phyloP scores from a whole-genome alignment of 1,284 basidiomycete species.

The Moesziomyces aphidis region DNA sequence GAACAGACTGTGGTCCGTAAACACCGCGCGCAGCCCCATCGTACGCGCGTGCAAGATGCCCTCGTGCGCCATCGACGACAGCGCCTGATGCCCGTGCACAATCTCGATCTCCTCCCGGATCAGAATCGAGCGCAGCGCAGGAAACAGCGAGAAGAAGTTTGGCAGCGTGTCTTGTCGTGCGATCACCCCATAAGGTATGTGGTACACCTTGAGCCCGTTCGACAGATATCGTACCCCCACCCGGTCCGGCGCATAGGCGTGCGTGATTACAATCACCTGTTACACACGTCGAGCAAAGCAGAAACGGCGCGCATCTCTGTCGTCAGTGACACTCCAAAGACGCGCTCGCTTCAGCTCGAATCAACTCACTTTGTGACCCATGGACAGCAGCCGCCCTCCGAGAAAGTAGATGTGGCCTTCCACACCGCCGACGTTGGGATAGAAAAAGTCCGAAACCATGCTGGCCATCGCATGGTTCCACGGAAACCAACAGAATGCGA shows the following conservation, averaged over 20 bases:
- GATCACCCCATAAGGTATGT: slow-evolving; percentile 88
- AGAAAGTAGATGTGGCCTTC: slow-evolving; percentile 89
- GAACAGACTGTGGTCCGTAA: slow-evolving; percentile 97
- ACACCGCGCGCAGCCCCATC: slow-evolving; percentile 79
- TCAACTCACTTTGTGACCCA: slow-evolving; percentile 82
- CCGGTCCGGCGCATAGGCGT: slow-evolving; percentile 85
- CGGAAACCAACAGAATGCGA: not conserved
- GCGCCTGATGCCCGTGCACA: slow-evolving; percentile 90
- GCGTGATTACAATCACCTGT: slow-evolving; percentile 93
- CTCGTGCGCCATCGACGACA: slow-evolving; percentile 91
- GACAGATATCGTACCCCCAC: slow-evolving; percentile 91
- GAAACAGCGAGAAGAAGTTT: slow-evolving; percentile 91
- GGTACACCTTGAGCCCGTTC: slow-evolving; percentile 87
- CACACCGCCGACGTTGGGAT: slow-evolving; percentile 92
- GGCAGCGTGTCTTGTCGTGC: slow-evolving; percentile 81
- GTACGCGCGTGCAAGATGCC: slow-evolving; percentile 81
- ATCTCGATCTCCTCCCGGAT: slow-evolving; percentile 87
- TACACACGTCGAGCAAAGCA: too few relatives aligned
- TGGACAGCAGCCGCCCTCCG: slow-evolving; percentile 76
- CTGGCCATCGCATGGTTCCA: slow-evolving; percentile 69
- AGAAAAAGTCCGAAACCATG: slow-evolving; percentile 98
- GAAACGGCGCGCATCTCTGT: not conserved
- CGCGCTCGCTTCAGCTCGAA: not conserved
- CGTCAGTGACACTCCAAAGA: not conserved
- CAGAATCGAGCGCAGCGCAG: slow-evolving; percentile 88